These are phyloP conservation scores for Sedum album DNA, from an alignment of 164 flowering plant species.

Conservation along the genomic window DNA sequence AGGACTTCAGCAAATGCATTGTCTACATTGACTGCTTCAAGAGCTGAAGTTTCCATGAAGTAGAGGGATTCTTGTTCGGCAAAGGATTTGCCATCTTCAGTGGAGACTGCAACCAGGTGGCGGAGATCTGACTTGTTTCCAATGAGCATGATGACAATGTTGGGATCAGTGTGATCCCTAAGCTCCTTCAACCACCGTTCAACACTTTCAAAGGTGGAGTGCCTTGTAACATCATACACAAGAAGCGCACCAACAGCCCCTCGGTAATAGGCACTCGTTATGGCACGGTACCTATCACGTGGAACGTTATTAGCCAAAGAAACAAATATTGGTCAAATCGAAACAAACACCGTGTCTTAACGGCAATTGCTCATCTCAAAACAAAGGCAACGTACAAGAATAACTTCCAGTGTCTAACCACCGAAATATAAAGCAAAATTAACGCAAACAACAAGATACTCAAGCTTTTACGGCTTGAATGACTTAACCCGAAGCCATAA, in stretches of 20 bases:
- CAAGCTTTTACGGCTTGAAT: background rate
- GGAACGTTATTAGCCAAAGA: background rate
- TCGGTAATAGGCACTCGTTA: slow-evolving; percentile 69
- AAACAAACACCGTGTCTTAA: background rate
- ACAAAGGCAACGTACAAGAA: background rate
- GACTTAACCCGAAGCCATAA: background rate
- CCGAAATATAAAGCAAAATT: slow-evolving; percentile 1
- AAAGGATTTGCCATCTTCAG: slow-evolving; percentile 50
- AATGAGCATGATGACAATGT: slow-evolving; percentile 65
- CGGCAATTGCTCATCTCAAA: background rate
- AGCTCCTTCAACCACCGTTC: slow-evolving; percentile 62
- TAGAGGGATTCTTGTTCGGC: slow-evolving; percentile 58
- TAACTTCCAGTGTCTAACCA: too few relatives aligned
- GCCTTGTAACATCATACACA: slow-evolving; percentile 62
- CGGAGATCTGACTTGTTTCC: slow-evolving; percentile 71
- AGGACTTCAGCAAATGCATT: slow-evolving; percentile 63
- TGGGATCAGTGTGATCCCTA: slow-evolving; percentile 62
- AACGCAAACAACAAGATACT: background rate
- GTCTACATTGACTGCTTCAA: slow-evolving; percentile 60
- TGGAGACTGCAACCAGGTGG: slow-evolving; percentile 56
- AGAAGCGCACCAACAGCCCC: slow-evolving; percentile 70
- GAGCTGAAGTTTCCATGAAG: slow-evolving; percentile 70
- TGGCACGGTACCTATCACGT: slow-evolving; percentile 53
- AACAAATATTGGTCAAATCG: background rate
- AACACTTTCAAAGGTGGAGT: slow-evolving; percentile 53